Evolutionary conservation across 1,284 basidiomycete genomes (phyloP).

Genomic region (Peniophora sp.): DNA sequence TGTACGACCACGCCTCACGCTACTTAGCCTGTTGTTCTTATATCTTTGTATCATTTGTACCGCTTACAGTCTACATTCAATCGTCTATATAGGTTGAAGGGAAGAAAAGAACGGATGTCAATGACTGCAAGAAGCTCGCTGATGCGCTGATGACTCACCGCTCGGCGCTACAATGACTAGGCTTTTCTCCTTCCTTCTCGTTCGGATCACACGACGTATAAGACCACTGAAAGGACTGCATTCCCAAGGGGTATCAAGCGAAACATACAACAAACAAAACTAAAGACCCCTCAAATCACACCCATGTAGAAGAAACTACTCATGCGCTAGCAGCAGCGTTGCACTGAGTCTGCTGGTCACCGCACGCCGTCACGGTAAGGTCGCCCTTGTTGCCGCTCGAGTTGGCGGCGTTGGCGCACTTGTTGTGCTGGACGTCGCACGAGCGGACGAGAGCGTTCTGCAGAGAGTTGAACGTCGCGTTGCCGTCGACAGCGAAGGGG

Average conservation of each 20-base stretch:
- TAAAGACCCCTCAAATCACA: background rate
- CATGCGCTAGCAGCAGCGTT: conserved; percentile 16
- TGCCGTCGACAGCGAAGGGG: conserved; percentile 35
- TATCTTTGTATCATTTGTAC: too few species aligned
- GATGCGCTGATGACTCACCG: too few species aligned
- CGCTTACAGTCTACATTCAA: too few species aligned
- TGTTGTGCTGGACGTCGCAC: conserved; percentile 51
- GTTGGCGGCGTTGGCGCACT: conserved; percentile 30
- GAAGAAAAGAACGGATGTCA: too few species aligned
- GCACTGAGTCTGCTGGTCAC: conserved; percentile 39
- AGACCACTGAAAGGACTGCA: too few species aligned
- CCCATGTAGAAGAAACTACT: background rate
- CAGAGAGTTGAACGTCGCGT: conserved; percentile 42
- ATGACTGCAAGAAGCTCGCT: too few species aligned
- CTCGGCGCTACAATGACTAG: too few species aligned
- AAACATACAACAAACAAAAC: background rate
- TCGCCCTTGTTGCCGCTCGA: conserved; percentile 26
- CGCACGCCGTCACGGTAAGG: conserved; percentile 43
- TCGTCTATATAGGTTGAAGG: too few species aligned
- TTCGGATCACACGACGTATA: too few species aligned
- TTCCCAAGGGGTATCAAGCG: background rate
- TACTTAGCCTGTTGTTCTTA: too few species aligned
- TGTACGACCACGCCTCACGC: too few species aligned
- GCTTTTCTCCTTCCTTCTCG: too few species aligned
- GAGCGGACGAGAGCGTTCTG: conserved; percentile 46